A percentile compares a stretch with the other conserved stretches of the same genome.
phyloP scores from a whole-genome alignment of 148 eudicot species.

The Arctostaphylos glauca region DNA sequence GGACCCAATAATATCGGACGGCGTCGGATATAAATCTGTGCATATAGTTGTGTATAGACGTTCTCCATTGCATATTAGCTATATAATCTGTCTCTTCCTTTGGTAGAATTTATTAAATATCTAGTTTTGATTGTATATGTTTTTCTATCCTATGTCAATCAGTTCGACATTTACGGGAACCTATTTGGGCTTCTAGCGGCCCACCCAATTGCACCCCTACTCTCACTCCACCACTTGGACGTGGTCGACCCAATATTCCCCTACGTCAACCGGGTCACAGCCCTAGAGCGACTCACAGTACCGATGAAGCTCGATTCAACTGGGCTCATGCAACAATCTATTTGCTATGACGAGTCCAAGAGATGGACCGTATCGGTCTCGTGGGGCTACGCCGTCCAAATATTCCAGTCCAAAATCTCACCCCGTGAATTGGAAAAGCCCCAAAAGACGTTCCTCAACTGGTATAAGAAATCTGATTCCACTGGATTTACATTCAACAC shows the following conservation, averaged over 20 bases:
- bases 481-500: conserved; percentile 41
- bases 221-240: conserved; percentile 52
- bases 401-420: conserved; percentile 30
- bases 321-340: conserved; percentile 53
- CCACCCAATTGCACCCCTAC: conserved; percentile 52
- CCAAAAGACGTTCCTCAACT: conserved; percentile 37
- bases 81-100: no score
- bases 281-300: conserved; percentile 31
- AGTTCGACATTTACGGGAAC: conserved; percentile 49
- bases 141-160: neutral
- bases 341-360: conserved; percentile 44
- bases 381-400: conserved; percentile 63
- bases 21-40: no score
- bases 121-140: neutral
- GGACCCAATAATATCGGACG: no score
- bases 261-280: conserved; percentile 18
- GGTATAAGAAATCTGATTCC: conserved; percentile 36
- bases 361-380: conserved; percentile 68
- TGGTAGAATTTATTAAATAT: neutral
- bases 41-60: no score
- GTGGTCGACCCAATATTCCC: conserved; percentile 52
- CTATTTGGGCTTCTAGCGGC: conserved; percentile 49
- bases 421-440: conserved; percentile 49
- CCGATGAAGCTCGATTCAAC: conserved; percentile 50
- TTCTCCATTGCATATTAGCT: no score